Evolutionary conservation across 1,139 yeast species (phyloP).

Genomic region (Insectozyma bohioensis): DNA sequence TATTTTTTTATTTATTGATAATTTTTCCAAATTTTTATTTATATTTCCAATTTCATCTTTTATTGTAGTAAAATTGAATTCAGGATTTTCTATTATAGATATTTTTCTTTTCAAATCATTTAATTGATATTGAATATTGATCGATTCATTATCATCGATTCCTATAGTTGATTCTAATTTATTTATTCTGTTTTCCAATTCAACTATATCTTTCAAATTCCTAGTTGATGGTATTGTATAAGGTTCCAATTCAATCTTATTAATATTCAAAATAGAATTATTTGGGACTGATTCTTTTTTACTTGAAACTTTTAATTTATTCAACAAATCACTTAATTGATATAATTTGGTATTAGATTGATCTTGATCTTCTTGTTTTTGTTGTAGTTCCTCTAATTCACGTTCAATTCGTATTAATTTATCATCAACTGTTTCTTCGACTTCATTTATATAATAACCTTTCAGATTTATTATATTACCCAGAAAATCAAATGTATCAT

Average conservation of each 20-base stretch:
- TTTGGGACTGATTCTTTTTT: neutral
- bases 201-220: slow-evolving; percentile 4
- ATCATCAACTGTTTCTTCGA: slow-evolving; percentile 41
- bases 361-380: neutral
- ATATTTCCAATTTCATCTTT: slow-evolving; percentile 18
- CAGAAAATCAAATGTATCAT: slow-evolving; percentile 35
- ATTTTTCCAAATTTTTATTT: slow-evolving; percentile 18
- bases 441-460: slow-evolving; percentile 27
- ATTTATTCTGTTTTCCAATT: slow-evolving; percentile 25
- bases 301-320: slow-evolving; percentile 5
- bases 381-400: slow-evolving; percentile 38
- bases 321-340: slow-evolving; percentile 11
- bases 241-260: slow-evolving; percentile 1
- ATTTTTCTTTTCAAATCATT: slow-evolving; percentile 38
- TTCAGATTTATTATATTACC: slow-evolving; percentile 28
- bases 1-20: slow-evolving; percentile 16
- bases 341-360: slow-evolving; percentile 1
- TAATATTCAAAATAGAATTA: neutral
- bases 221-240: neutral
- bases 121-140: slow-evolving; percentile 26
- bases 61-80: slow-evolving; percentile 23
- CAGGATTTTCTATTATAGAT: slow-evolving; percentile 38
- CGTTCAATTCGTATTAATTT: slow-evolving; percentile 43
- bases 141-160: slow-evolving; percentile 17
- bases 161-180: slow-evolving; percentile 25